These are phyloP conservation scores for Lanmaoa rubissima DNA, from an alignment of 768 basidiomycete species.

Conservation along the genomic window DNA sequence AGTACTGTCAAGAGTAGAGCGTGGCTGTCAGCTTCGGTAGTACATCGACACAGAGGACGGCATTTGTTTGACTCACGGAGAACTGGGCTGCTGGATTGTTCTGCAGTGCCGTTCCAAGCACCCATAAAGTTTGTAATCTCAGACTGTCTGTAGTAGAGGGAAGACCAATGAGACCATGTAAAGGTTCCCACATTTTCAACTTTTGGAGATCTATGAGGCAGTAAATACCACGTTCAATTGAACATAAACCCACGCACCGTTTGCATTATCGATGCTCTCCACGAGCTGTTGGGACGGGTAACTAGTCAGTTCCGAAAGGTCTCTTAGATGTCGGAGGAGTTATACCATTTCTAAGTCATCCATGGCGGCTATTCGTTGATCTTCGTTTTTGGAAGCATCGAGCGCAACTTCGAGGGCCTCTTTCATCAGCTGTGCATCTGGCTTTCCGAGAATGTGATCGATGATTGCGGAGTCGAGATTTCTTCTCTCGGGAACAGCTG, in stretches of 20 bases:
- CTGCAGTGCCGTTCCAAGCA: slow-evolving; percentile 85
- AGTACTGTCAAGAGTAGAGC: slow-evolving; percentile 43
- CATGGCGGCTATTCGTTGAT: slow-evolving; percentile 63
- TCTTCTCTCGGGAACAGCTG: slow-evolving; percentile 37
- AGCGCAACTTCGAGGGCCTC: slow-evolving; percentile 66
- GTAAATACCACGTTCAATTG: background rate
- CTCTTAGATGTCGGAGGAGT: background rate
- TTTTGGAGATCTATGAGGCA: slow-evolving; percentile 61
- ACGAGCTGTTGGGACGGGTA: slow-evolving; percentile 52
- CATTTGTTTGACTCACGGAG: slow-evolving; percentile 46
- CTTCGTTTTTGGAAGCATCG: slow-evolving; percentile 53
- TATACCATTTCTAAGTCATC: slow-evolving; percentile 86
- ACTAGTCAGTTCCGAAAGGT: background rate
- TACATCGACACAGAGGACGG: background rate
- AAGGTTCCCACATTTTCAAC: slow-evolving; percentile 74
- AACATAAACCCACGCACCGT: slow-evolving; percentile 39
- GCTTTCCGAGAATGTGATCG: slow-evolving; percentile 80
- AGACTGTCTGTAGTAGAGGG: slow-evolving; percentile 56
- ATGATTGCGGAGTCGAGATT: slow-evolving; percentile 82
- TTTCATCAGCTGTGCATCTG: slow-evolving; percentile 82
- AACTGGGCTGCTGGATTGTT: slow-evolving; percentile 86
- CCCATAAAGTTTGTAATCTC: slow-evolving; percentile 73
- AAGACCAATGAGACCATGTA: slow-evolving; percentile 61
- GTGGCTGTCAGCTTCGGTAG: slow-evolving; percentile 1
- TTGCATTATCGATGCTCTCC: slow-evolving; percentile 90